Conservation (phyloP, 495 filamentous ascomycete species). For the Wilcoxina mikolae region DNA sequence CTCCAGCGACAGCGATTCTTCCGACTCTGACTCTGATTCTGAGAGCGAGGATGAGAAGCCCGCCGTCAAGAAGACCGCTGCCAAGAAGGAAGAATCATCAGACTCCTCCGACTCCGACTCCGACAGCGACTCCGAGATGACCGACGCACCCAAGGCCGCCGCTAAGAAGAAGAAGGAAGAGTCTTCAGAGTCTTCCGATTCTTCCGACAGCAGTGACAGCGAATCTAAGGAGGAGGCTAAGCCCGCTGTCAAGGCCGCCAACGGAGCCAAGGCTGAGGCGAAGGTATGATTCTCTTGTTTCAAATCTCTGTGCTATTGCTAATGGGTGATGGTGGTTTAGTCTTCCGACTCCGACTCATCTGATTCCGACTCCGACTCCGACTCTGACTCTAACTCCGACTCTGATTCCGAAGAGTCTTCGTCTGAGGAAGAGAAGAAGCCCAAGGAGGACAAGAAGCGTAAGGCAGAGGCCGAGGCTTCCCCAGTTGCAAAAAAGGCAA, state of each 20-base stretch:
- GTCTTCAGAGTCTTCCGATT: conserved; percentile 9
- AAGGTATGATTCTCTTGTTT: conserved; percentile 19
- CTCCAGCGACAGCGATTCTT: conserved; percentile 25
- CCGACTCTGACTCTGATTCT: conserved; percentile 34
- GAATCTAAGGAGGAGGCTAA: conserved; percentile 33
- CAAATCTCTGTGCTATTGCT: conserved; percentile 18
- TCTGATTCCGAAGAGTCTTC: conserved; percentile 36
- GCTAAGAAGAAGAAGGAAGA: conserved; percentile 12
- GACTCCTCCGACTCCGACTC: conserved; percentile 25
- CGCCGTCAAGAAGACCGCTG: conserved; percentile 33
- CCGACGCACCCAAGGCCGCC: conserved; percentile 18
- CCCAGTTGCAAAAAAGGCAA: conserved; percentile 62
- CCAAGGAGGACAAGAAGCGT: conserved; percentile 61
- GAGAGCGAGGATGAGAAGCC: conserved; percentile 38
- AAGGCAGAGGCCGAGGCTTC: conserved; percentile 58
- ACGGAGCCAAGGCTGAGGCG: too few relatives aligned
- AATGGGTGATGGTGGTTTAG: conserved; percentile 24
- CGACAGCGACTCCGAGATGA: conserved; percentile 11
- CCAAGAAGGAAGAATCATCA: conserved; percentile 30
- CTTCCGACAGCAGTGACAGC: too few relatives aligned
- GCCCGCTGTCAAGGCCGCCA: conserved; percentile 29
- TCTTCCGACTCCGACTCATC: conserved; percentile 29
- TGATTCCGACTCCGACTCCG: conserved; percentile 30
- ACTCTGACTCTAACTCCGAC: conserved; percentile 33
- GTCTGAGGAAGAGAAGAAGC: conserved; percentile 31